Evolutionary conservation across 2,329 filamentous ascomycete genomes (phyloP).

Genomic region (Cladosporium sp.): DNA sequence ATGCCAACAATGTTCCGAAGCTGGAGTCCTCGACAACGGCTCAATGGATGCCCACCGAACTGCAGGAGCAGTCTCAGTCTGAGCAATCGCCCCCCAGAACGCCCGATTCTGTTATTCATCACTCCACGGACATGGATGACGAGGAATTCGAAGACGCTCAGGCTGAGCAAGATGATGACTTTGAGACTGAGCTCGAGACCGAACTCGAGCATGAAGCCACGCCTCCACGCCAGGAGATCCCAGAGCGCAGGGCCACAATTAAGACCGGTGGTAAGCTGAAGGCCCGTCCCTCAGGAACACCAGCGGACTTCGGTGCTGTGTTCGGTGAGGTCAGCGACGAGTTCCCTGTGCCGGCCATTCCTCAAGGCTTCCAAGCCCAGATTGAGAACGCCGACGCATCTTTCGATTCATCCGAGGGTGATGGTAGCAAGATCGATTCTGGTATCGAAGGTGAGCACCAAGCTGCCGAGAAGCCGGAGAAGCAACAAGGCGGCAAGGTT

Average conservation of each 20-base stretch:
- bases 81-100: slow-evolving; percentile 50
- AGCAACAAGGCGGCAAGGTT: slow-evolving; percentile 17
- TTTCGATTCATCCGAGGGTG: slow-evolving; percentile 24
- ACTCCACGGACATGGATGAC: slow-evolving; percentile 31
- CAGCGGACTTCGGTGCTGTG: slow-evolving; percentile 78
- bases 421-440: slow-evolving; percentile 26
- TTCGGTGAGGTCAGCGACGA: slow-evolving; percentile 75
- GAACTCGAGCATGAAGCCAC: slow-evolving; percentile 8
- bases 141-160: slow-evolving; percentile 12
- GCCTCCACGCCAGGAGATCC: slow-evolving; percentile 46
- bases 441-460: slow-evolving; percentile 16
- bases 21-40: slow-evolving; percentile 21
- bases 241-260: slow-evolving; percentile 80
- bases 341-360: slow-evolving; percentile 30
- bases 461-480: slow-evolving; percentile 15
- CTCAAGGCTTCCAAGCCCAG: slow-evolving; percentile 25
- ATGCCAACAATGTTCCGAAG: slow-evolving; percentile 18
- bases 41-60: slow-evolving; percentile 13
- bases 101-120: slow-evolving; percentile 85
- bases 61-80: slow-evolving; percentile 16
- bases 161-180: slow-evolving; percentile 11
- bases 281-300: slow-evolving; percentile 81
- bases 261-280: slow-evolving; percentile 82
- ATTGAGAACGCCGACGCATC: slow-evolving; percentile 17
- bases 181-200: slow-evolving; percentile 6